Evolutionary conservation across 1,139 yeast species (phyloP), one percentile per base, ranked within the genome.

Genomic region (Zygoascus sp.): DNA sequence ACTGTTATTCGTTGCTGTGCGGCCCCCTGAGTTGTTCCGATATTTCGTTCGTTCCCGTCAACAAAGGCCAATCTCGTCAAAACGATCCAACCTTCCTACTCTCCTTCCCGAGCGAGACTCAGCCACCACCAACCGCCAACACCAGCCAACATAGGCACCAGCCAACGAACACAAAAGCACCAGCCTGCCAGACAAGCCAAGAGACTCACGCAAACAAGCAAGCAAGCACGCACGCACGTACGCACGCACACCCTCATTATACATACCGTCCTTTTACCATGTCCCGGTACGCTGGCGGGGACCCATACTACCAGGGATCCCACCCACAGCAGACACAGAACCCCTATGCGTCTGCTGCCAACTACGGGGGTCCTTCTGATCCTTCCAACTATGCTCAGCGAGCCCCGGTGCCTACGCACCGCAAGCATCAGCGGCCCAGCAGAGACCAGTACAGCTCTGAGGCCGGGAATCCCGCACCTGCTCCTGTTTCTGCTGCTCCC

Each of bases 221-320:
- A n/a, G n/a, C n/a, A n/a, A n/a, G n/a, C 28, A 25, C n/a, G 3
- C 28, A 25, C 28, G n/a, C 28, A 10, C 28, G 28, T 25, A 10
- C 8, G 9, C n/a, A 10, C n/a, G 9, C 8, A 10, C 28, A 3
- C 7, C 9, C n/a, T 2, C 7, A 7, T 25, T n/a, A 2, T 25
- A 25, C 6, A 25, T 23, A 11, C 20, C 2, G n/a, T 27, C n/a
- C 20, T 23, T 17, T 37, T 27, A 19, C 23, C 42, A 28, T 28
- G 42, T 25, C 42, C 17, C 35, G 25, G 15, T 28, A 39, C 39
- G 17, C 25, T 25, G 32, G 39, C 39, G 22, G 25, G 23, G 32
- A 32, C 32, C 43, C 25, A 13, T 32, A 40, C 15, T 17, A 23
- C 20, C 43, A 30, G 13, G 23, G 17, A 20, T 21, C 43, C 37